These are phyloP conservation scores for Colletotrichum liaoningense DNA, from an alignment of 2,329 filamentous ascomycete species.

Conservation along the genomic window DNA sequence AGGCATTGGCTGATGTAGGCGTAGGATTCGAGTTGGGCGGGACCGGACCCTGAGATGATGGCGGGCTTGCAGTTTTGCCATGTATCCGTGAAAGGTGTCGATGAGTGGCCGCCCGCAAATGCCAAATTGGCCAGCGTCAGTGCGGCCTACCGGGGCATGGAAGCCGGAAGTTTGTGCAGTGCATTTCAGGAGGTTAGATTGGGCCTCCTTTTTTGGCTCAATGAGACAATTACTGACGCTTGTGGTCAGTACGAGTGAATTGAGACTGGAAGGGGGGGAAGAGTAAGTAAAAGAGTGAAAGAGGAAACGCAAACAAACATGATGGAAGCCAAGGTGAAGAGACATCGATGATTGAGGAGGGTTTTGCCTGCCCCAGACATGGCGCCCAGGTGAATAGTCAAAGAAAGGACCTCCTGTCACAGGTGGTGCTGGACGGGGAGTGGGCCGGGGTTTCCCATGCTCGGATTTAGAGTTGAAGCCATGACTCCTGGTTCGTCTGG, in stretches of 20 bases:
- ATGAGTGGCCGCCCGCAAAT: not conserved
- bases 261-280: not conserved
- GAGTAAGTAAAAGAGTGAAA: not conserved
- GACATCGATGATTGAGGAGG: not conserved
- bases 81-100: not conserved
- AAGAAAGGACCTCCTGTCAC: not conserved
- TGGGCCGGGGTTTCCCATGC: constrained; percentile 9
- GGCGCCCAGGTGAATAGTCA: not conserved
- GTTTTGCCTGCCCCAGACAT: not conserved
- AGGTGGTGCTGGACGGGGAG: not conserved
- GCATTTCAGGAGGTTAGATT: not conserved
- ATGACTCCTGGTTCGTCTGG: constrained; percentile 11
- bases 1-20: not conserved
- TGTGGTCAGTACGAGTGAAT: not conserved
- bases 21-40: not conserved
- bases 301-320: not conserved
- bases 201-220: not conserved
- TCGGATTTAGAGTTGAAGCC: constrained; percentile 26
- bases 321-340: not conserved
- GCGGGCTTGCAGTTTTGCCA: not conserved
- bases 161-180: not conserved
- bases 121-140: not conserved
- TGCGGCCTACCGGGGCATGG: not conserved
- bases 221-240: not conserved
- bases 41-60: not conserved